phyloP scores from a whole-genome alignment of 192 early-diverging fungal species.

The Coemansia erecta region DNA sequence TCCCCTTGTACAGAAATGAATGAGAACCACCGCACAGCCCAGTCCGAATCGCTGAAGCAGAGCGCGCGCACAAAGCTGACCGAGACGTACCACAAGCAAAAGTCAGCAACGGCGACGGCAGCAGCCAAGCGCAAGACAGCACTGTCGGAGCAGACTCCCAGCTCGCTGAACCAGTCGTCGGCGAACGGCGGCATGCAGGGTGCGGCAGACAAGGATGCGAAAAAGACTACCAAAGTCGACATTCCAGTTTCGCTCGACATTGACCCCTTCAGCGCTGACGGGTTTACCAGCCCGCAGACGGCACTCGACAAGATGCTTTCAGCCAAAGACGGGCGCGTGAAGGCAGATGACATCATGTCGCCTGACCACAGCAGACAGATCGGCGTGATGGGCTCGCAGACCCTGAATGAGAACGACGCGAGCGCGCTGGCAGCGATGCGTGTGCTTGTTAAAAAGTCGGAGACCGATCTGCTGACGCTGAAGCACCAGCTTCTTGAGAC shows the following conservation, averaged over 20 bases:
- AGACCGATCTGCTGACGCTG: constrained; percentile 39
- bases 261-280: constrained; percentile 32
- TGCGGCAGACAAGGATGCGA: constrained; percentile 31
- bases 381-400: background rate
- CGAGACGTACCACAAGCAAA: constrained; percentile 37
- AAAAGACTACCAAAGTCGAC: constrained; percentile 37
- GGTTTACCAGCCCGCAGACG: constrained; percentile 27
- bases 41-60: constrained; percentile 18
- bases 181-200: background rate
- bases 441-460: constrained; percentile 16
- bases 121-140: constrained; percentile 30
- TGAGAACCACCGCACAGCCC: constrained; percentile 21
- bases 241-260: constrained; percentile 44
- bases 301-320: constrained; percentile 38
- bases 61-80: constrained; percentile 27
- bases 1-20: constrained; percentile 16
- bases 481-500: constrained; percentile 50
- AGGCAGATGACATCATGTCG: background rate
- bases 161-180: constrained; percentile 25
- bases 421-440: constrained; percentile 5
- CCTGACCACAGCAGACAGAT: constrained; percentile 4
- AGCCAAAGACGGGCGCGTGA: constrained; percentile 23
- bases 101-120: constrained; percentile 10
- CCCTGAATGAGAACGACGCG: background rate
- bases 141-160: constrained; percentile 33